Evolutionary conservation across 345 rosid species (phyloP).

Genomic region (Microcos paniculata): DNA sequence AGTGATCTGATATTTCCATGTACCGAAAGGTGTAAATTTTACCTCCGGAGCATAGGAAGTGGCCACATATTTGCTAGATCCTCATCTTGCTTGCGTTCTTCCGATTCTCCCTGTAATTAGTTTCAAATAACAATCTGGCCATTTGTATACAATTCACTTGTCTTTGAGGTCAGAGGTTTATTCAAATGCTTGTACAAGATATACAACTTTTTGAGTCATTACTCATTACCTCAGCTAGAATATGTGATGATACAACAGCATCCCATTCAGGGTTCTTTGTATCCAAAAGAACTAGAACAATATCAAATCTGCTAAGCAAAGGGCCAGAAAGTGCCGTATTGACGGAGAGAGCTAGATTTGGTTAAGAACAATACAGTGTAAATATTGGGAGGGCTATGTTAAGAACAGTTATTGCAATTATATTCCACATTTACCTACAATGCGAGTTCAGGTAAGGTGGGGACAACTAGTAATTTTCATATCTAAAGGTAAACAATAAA

Average conservation of each 20-base stretch:
- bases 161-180: not conserved
- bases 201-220: not conserved
- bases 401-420: not conserved
- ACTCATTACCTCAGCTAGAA: conserved; percentile 75
- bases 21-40: not conserved
- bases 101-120: conserved; percentile 46
- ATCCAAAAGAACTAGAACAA: conserved; percentile 90
- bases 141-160: not conserved
- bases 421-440: conserved; percentile 5
- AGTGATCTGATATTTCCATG: too few relatives aligned
- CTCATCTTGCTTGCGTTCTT: conserved; percentile 39
- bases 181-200: conserved; percentile 7
- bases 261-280: conserved; percentile 99
- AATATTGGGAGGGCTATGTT: not conserved
- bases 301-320: conserved; percentile 89
- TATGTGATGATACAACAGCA: conserved; percentile 95
- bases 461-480: not conserved
- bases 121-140: conserved; percentile 19
- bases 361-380: conserved; percentile 46
- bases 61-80: conserved; percentile 65
- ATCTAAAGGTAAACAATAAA: not conserved
- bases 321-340: conserved; percentile 96
- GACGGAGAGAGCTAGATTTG: conserved; percentile 75
- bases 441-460: not conserved
- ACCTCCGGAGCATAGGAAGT: conserved; percentile 79